These are phyloP conservation scores for Cunninghamia lanceolata DNA, from an alignment of 75 land plant species.

Conservation along the genomic window DNA sequence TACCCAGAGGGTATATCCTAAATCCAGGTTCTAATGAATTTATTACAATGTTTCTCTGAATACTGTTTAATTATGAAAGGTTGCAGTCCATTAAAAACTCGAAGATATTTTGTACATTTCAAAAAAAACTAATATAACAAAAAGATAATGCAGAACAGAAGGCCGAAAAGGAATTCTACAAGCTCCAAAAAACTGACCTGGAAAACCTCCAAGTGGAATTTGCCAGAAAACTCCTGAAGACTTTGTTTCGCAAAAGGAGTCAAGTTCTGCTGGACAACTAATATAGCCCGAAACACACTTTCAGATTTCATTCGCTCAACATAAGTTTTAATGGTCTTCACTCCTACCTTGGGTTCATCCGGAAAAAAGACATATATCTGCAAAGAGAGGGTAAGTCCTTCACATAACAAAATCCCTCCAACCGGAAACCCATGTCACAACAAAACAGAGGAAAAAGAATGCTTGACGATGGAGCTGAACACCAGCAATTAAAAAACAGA, in stretches of 20 bases:
- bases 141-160: background rate
- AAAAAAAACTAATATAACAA: background rate
- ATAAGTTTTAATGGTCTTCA: conserved; percentile 86
- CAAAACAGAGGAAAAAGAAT: background rate
- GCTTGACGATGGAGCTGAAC: background rate
- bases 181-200: conserved; percentile 47
- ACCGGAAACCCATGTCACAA: background rate
- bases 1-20: background rate
- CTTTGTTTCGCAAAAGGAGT: conserved; percentile 83
- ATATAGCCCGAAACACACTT: conserved; percentile 70
- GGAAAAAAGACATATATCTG: conserved; percentile 95
- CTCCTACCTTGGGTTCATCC: conserved; percentile 87
- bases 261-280: conserved; percentile 77
- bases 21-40: background rate
- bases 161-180: background rate
- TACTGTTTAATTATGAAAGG: background rate
- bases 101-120: background rate
- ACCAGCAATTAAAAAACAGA: background rate
- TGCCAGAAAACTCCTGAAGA: conserved; percentile 53
- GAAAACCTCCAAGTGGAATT: conserved; percentile 87
- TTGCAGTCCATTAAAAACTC: background rate
- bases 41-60: background rate
- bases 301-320: conserved; percentile 81
- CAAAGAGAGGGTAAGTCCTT: background rate
- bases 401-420: background rate